A percentile compares a stretch with the other conserved stretches of the same genome.
These are phyloP conservation scores for Parachlorella kessleri DNA, from an alignment of 139 green algal species.

Conservation along the genomic window DNA sequence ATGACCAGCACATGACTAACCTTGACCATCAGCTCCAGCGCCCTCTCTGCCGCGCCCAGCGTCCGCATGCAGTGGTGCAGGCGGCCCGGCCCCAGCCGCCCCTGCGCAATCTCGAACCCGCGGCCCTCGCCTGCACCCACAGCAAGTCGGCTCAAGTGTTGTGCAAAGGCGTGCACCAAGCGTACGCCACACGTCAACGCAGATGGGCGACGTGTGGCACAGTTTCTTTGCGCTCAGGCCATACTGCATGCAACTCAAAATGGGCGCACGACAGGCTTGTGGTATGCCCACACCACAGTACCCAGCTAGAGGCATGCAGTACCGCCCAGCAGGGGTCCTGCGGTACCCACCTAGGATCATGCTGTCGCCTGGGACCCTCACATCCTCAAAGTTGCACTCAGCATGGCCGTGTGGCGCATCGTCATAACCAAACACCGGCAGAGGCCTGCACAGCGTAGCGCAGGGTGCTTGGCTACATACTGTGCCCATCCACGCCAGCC, in stretches of 20 bases:
- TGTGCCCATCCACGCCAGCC: too few relatives aligned
- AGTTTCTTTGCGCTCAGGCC: background rate
- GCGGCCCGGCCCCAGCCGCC: constrained; percentile 93
- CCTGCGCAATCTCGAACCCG: constrained; percentile 99
- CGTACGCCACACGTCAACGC: too few relatives aligned
- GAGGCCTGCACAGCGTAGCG: constrained; percentile 19
- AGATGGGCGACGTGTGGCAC: too few relatives aligned
- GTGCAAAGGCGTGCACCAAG: background rate
- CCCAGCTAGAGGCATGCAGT: background rate
- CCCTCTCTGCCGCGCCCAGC: constrained; percentile 86
- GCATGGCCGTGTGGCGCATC: constrained; percentile 97
- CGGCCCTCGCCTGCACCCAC: constrained; percentile 80
- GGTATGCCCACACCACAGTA: background rate
- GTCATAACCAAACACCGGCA: constrained; percentile 88
- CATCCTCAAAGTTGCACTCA: constrained; percentile 84
- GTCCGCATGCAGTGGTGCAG: constrained; percentile 99
- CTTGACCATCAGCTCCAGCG: constrained; percentile 67
- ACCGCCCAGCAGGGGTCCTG: background rate
- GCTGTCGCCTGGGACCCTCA: constrained; percentile 66
- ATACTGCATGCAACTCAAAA: background rate
- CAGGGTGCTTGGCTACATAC: too few relatives aligned
- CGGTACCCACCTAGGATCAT: constrained; percentile 57
- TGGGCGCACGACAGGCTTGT: background rate
- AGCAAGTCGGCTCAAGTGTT: too few relatives aligned
- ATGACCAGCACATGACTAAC: too few relatives aligned